These are phyloP conservation scores for Serendipita sp. DNA, from an alignment of 768 basidiomycete species.

Conservation along the genomic window DNA sequence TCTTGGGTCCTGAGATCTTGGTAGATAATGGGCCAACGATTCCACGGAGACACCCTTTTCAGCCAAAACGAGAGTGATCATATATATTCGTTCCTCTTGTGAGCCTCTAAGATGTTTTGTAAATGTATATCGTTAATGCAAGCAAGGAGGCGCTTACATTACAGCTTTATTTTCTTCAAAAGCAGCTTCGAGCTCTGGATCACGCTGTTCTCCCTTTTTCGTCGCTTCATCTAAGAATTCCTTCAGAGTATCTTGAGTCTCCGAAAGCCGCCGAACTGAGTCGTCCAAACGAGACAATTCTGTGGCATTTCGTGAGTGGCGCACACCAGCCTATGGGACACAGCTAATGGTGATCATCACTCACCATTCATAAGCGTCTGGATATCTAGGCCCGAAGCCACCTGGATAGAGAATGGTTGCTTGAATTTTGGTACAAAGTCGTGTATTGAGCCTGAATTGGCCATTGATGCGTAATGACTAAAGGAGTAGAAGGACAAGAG, in stretches of 20 bases:
- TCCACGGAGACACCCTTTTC: neutral
- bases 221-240: conserved; percentile 28
- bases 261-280: conserved; percentile 43
- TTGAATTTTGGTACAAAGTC: conserved; percentile 34
- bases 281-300: conserved; percentile 64
- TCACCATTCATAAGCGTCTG: conserved; percentile 55
- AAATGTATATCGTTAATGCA: neutral
- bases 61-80: neutral
- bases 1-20: neutral
- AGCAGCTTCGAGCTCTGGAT: conserved; percentile 35
- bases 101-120: neutral
- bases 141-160: conserved; percentile 28
- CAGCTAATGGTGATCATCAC: neutral
- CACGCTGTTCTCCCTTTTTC: conserved; percentile 24
- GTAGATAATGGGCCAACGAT: neutral
- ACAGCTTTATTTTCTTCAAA: conserved; percentile 55
- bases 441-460: neutral
- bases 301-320: conserved; percentile 15
- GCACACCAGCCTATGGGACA: neutral
- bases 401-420: conserved; percentile 57
- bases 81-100: neutral
- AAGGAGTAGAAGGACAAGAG: neutral
- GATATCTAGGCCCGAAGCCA: conserved; percentile 50
- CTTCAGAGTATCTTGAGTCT: conserved; percentile 32
- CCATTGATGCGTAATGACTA: neutral